Conservation (phyloP, 2,329 filamentous ascomycete species). For the Geosmithia morbida region DNA sequence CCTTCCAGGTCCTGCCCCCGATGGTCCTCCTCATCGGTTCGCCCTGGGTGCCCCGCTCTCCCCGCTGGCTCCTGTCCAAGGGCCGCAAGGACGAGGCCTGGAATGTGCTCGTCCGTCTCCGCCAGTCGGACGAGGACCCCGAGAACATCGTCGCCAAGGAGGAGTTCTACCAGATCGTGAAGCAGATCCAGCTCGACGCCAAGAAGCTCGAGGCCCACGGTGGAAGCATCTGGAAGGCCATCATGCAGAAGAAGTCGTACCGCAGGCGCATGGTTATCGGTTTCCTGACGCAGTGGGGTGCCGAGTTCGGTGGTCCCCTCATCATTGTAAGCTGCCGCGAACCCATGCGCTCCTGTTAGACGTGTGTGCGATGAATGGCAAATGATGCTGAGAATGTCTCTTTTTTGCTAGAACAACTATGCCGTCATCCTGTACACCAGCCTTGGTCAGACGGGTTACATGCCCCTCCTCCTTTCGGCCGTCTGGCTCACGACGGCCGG, state of each 20-base stretch:
- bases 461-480: conserved; percentile 23
- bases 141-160: conserved; percentile 26
- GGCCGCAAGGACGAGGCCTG: conserved; percentile 29
- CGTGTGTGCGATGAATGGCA: too few species aligned
- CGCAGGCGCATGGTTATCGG: conserved; percentile 35
- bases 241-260: conserved; percentile 30
- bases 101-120: conserved; percentile 22
- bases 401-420: conserved; percentile 22
- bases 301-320: conserved; percentile 34
- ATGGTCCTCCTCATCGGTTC: conserved; percentile 19
- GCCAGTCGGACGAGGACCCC: conserved; percentile 19
- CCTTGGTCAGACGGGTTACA: conserved; percentile 20
- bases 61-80: conserved; percentile 32
- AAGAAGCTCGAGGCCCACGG: conserved; percentile 22
- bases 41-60: conserved; percentile 22
- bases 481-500: conserved; percentile 29
- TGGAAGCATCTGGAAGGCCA: conserved; percentile 25
- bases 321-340: conserved; percentile 25
- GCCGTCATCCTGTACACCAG: conserved; percentile 22
- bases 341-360: not conserved
- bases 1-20: conserved; percentile 23
- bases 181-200: conserved; percentile 27
- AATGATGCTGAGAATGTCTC: not conserved
- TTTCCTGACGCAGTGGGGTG: conserved; percentile 36
- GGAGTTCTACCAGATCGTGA: conserved; percentile 29